Percentiles rank a stretch among this genome's conserved stretches.
These are phyloP conservation scores for Pontederia crassipes DNA, from an alignment of 176 grass and related monocot genomes.

Conservation along the genomic window DNA sequence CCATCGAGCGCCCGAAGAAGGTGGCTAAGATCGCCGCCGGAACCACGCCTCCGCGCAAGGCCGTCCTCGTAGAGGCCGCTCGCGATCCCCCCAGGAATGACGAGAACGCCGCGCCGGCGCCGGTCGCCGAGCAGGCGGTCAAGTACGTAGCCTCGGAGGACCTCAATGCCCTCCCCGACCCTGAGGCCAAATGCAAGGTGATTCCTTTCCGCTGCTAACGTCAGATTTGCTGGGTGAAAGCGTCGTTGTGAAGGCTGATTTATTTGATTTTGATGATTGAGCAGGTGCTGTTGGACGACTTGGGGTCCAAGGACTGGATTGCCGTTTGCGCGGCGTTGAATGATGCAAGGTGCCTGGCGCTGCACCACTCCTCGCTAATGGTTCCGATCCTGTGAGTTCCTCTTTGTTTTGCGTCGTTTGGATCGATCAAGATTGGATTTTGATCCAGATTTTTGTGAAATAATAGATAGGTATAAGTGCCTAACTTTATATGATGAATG, in stretches of 20 bases:
- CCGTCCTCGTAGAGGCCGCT: slow-evolving; percentile 1
- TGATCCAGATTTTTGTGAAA: background rate
- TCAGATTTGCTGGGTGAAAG: background rate
- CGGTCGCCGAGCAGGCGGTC: slow-evolving; percentile 38
- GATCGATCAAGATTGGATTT: background rate
- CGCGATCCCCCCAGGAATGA: slow-evolving; percentile 30
- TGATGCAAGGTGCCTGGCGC: slow-evolving; percentile 55
- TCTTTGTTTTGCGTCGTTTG: background rate
- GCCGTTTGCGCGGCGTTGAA: slow-evolving; percentile 65
- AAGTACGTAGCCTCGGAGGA: slow-evolving; percentile 68
- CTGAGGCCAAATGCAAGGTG: slow-evolving; percentile 39
- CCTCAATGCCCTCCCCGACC: slow-evolving; percentile 34
- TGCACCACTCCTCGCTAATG: slow-evolving; percentile 54
- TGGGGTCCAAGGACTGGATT: slow-evolving; percentile 88
- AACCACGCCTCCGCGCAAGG: slow-evolving; percentile 6
- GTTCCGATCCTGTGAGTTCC: slow-evolving; percentile 48
- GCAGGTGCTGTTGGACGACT: slow-evolving; percentile 39
- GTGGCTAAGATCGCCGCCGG: slow-evolving; percentile 34
- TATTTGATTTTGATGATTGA: background rate
- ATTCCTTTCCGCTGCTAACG: background rate
- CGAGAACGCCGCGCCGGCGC: slow-evolving; percentile 38
- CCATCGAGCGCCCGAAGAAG: slow-evolving; percentile 68
- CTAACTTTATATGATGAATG: too few relatives aligned
- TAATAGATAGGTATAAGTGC: too few relatives aligned
- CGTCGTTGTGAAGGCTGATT: background rate